phyloP scores from a whole-genome alignment of 2,329 filamentous ascomycete genomes.

The Aspergillus proliferans region DNA sequence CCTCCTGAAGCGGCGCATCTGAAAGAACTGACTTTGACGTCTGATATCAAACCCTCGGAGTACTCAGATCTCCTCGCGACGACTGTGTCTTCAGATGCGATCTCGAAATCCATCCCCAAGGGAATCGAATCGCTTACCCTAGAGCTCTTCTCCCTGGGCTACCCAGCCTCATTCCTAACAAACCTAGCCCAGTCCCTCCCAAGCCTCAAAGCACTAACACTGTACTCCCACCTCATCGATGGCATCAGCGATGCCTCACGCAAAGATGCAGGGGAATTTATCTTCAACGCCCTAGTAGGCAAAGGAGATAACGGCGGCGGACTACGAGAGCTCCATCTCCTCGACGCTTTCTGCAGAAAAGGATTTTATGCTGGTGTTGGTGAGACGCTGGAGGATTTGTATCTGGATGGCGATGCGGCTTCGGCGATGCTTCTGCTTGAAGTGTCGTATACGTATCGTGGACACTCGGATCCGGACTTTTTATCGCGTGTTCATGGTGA shows the following conservation, averaged over 20 bases:
- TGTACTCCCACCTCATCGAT: neutral
- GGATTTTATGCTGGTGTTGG: neutral
- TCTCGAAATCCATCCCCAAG: neutral
- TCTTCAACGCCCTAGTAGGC: neutral
- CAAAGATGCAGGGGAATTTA: neutral
- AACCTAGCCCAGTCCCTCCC: neutral
- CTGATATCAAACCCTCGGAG: slow-evolving; percentile 41
- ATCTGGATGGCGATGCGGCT: neutral
- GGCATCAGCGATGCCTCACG: neutral
- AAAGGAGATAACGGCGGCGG: neutral
- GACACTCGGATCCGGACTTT: neutral
- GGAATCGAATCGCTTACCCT: neutral
- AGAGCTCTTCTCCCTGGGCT: neutral
- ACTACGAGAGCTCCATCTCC: neutral
- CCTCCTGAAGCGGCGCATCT: neutral
- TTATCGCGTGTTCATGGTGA: neutral
- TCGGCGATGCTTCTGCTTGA: neutral
- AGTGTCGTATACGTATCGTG: slow-evolving; percentile 1
- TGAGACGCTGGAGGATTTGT: neutral
- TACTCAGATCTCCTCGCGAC: slow-evolving; percentile 36
- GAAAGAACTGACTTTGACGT: neutral
- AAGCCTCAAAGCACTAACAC: neutral
- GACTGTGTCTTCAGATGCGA: slow-evolving; percentile 13
- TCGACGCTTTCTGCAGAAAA: neutral
- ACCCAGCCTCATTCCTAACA: neutral